Percentiles rank a stretch among this genome's conserved stretches.
These are phyloP conservation scores for button mushroom (Agaricus bisporus) DNA, from an alignment of 768 basidiomycete genomes.

Conservation along the genomic window DNA sequence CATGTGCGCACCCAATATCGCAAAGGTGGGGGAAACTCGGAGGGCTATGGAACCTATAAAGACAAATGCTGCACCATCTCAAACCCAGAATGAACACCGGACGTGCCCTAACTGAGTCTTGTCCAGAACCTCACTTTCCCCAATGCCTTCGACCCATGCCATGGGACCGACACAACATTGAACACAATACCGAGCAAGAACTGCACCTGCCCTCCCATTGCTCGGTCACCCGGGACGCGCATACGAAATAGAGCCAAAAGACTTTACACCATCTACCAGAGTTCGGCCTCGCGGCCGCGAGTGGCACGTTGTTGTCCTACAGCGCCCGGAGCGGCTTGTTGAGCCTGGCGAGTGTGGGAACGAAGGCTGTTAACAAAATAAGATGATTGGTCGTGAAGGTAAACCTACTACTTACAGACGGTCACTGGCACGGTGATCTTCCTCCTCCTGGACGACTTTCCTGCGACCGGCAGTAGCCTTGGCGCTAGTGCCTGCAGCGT, in stretches of 20 bases:
- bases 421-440: slow-evolving; percentile 77
- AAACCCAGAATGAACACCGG: slow-evolving; percentile 28
- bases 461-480: slow-evolving; percentile 60
- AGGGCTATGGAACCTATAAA: slow-evolving; percentile 6
- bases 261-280: slow-evolving; percentile 42
- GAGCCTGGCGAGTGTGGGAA: slow-evolving; percentile 80
- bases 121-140: slow-evolving; percentile 14
- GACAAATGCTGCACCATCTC: slow-evolving; percentile 16
- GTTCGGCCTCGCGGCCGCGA: slow-evolving; percentile 44
- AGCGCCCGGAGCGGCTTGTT: slow-evolving; percentile 50
- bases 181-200: slow-evolving; percentile 34
- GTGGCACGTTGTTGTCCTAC: slow-evolving; percentile 39
- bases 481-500: slow-evolving; percentile 52
- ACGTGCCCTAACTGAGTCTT: slow-evolving; percentile 32
- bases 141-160: slow-evolving; percentile 10
- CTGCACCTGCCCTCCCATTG: slow-evolving; percentile 40
- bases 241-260: slow-evolving; percentile 24
- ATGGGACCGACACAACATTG: slow-evolving; percentile 13
- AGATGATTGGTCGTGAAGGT: slow-evolving; percentile 14
- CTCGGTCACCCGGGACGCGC: slow-evolving; percentile 42
- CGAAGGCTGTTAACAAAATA: slow-evolving; percentile 48
- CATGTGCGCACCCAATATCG: slow-evolving; percentile 4
- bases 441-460: slow-evolving; percentile 82
- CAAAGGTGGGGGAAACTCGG: slow-evolving; percentile 7
- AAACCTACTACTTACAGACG: slow-evolving; percentile 58